These are phyloP conservation scores for Nevesoporus exiguus DNA, from an alignment of 768 basidiomycete genomes.

Conservation along the genomic window DNA sequence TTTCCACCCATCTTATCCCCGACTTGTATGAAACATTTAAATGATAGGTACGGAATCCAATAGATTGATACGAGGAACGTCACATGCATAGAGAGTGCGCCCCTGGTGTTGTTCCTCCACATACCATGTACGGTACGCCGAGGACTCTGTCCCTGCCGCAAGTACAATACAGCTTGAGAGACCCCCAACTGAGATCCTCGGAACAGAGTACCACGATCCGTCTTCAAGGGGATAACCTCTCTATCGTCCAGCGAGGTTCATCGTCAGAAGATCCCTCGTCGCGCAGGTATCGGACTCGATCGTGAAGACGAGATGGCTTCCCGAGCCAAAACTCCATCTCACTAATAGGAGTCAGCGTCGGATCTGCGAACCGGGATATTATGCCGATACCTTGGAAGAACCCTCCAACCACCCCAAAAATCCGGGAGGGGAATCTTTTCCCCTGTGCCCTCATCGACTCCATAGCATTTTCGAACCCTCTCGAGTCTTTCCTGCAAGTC, in stretches of 20 bases:
- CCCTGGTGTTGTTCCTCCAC: slow-evolving; percentile 8
- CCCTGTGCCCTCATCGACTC: slow-evolving; percentile 38
- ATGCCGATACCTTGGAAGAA: slow-evolving; percentile 73
- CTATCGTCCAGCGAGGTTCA: slow-evolving; percentile 66
- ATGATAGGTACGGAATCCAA: not conserved
- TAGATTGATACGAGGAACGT: not conserved
- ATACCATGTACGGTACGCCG: not conserved
- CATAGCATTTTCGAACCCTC: slow-evolving; percentile 56
- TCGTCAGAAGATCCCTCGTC: slow-evolving; percentile 45
- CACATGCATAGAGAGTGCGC: not conserved
- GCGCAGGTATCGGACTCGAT: slow-evolving; percentile 79
- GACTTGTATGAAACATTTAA: not conserved
- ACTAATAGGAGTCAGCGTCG: slow-evolving; percentile 38
- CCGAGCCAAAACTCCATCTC: slow-evolving; percentile 99
- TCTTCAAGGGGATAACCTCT: slow-evolving; percentile 69
- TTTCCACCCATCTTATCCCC: not conserved
- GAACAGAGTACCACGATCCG: not conserved
- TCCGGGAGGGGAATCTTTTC: slow-evolving; percentile 71
- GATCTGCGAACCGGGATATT: not conserved
- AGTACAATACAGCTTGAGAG: not conserved
- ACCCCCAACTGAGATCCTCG: not conserved
- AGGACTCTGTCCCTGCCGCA: not conserved
- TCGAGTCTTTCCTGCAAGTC: slow-evolving; percentile 62
- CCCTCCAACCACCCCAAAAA: slow-evolving; percentile 96
- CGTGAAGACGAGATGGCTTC: slow-evolving; percentile 90